A percentile compares a stretch with the other conserved stretches of the same genome.
Evolutionary conservation across 163 green algal species (phyloP).

Genomic region (Prototheca cutis): DNA sequence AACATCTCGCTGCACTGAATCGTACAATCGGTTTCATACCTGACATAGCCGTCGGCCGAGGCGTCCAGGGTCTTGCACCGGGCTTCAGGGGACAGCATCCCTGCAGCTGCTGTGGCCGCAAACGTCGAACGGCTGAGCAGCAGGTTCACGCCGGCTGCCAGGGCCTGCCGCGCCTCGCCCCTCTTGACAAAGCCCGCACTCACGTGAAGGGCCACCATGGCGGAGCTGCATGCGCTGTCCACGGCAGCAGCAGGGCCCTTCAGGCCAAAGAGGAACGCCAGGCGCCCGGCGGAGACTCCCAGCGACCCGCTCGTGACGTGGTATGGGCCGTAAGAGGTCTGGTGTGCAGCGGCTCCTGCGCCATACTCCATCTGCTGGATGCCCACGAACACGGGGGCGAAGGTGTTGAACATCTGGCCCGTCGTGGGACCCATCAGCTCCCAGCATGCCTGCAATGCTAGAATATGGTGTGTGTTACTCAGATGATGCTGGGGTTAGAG

Average conservation of each 20-base stretch:
- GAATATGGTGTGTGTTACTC: too few species aligned
- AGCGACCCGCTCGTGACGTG: slow-evolving; percentile 29
- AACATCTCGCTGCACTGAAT: neutral
- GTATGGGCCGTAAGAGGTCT: slow-evolving; percentile 21
- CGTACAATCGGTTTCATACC: slow-evolving; percentile 9
- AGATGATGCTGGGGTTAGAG: too few species aligned
- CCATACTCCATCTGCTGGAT: slow-evolving; percentile 48
- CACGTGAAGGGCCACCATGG: slow-evolving; percentile 46
- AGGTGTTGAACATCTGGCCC: neutral
- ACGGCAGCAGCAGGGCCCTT: slow-evolving; percentile 39
- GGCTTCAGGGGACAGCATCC: slow-evolving; percentile 66
- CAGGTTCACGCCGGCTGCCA: slow-evolving; percentile 52
- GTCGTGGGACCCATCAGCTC: neutral
- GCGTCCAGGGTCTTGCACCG: slow-evolving; percentile 80
- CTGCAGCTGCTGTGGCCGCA: slow-evolving; percentile 24
- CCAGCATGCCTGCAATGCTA: slow-evolving; percentile 8
- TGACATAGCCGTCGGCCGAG: slow-evolving; percentile 70
- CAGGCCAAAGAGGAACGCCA: slow-evolving; percentile 38
- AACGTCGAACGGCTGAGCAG: slow-evolving; percentile 23
- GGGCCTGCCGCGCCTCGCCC: slow-evolving; percentile 2
- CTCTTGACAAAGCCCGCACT: neutral
- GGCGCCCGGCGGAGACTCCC: slow-evolving; percentile 30
- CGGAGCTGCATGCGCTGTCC: slow-evolving; percentile 78
- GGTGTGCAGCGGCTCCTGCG: slow-evolving; percentile 29
- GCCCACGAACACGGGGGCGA: slow-evolving; percentile 36